Evolutionary conservation across 352 stramenopile species (phyloP).

Genomic region (Phytophthora citrophthora): DNA sequence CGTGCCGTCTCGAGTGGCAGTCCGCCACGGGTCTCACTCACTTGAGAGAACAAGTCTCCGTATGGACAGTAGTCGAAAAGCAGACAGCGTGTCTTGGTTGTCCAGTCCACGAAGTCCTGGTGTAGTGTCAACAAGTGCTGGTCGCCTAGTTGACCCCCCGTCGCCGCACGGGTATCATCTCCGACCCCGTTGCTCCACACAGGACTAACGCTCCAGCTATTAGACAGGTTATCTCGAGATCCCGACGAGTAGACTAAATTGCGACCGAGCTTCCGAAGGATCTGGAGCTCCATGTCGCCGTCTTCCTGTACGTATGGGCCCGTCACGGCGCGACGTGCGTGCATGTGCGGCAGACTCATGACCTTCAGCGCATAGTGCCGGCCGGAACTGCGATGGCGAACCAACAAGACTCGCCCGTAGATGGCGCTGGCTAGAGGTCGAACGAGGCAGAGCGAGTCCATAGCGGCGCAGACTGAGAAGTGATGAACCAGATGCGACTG

Average conservation of each 20-base stretch:
- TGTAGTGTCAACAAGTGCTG: slow-evolving; percentile 50
- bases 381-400: slow-evolving; percentile 39
- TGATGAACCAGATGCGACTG: slow-evolving; percentile 14
- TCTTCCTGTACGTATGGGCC: slow-evolving; percentile 52
- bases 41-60: slow-evolving; percentile 63
- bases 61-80: slow-evolving; percentile 71
- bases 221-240: slow-evolving; percentile 1
- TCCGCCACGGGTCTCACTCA: slow-evolving; percentile 7
- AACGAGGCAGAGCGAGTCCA: slow-evolving; percentile 57
- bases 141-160: slow-evolving; percentile 15
- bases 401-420: slow-evolving; percentile 59
- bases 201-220: slow-evolving; percentile 34
- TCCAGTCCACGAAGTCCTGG: slow-evolving; percentile 58
- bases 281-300: slow-evolving; percentile 47
- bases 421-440: slow-evolving; percentile 55
- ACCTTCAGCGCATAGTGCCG: slow-evolving; percentile 62
- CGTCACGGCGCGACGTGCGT: slow-evolving; percentile 44
- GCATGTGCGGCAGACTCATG: slow-evolving; percentile 71
- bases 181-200: slow-evolving; percentile 29
- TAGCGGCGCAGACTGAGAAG: slow-evolving; percentile 21
- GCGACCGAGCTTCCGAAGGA: slow-evolving; percentile 47
- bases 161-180: not conserved
- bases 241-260: slow-evolving; percentile 31
- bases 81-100: slow-evolving; percentile 53
- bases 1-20: slow-evolving; percentile 38